Conservation (phyloP, 257 asterid genomes). For the Solanum piurae region DNA sequence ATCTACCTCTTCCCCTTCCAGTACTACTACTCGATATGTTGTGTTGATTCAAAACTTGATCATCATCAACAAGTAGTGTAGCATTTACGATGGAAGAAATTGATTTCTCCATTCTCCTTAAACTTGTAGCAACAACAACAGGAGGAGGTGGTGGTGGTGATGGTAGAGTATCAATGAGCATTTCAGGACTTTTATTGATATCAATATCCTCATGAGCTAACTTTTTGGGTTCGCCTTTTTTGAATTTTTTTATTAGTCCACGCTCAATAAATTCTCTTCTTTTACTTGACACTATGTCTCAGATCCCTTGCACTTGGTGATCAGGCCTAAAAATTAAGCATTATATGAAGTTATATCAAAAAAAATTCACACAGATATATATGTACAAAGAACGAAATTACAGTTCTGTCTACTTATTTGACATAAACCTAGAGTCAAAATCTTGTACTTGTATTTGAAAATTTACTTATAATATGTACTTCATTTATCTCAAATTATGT, state of each 20-base stretch:
- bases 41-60: not conserved
- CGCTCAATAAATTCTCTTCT: not conserved
- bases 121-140: too few relatives aligned
- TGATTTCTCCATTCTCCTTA: not conserved
- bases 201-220: not conserved
- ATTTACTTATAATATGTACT: too few relatives aligned
- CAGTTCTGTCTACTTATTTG: too few relatives aligned
- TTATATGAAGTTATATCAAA: not conserved
- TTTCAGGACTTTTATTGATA: not conserved
- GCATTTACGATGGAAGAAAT: not conserved
- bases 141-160: not conserved
- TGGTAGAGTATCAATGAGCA: not conserved
- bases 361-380: too few relatives aligned
- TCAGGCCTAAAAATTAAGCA: not conserved
- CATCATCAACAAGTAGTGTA: not conserved
- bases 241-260: not conserved
- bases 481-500: too few relatives aligned
- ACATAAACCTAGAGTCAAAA: too few relatives aligned
- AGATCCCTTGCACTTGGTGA: conserved; percentile 1
- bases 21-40: not conserved
- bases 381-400: too few relatives aligned
- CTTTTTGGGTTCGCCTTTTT: not conserved
- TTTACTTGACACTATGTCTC: not conserved
- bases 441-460: too few relatives aligned
- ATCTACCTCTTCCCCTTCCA: not conserved